Percentiles rank a stretch among this genome's conserved stretches.
These are phyloP conservation scores for Tulasnella sp. DNA, from an alignment of 768 basidiomycete genomes.

Conservation along the genomic window DNA sequence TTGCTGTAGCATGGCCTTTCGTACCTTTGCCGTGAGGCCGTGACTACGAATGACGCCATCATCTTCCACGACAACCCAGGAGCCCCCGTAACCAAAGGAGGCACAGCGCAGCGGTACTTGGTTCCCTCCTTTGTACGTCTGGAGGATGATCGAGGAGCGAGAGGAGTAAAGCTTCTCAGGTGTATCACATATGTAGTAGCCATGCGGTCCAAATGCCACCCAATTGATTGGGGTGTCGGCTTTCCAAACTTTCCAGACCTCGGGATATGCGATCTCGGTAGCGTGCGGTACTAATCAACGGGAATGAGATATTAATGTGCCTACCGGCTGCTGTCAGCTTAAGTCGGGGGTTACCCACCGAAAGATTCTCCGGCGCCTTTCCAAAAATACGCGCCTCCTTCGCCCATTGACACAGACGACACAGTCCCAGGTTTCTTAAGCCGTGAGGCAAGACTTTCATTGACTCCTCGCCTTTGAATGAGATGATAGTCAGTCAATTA, in stretches of 20 bases:
- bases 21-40: neutral
- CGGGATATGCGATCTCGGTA: neutral
- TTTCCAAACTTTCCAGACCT: slow-evolving; percentile 5
- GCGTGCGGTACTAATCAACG: neutral
- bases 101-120: neutral
- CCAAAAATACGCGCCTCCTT: slow-evolving; percentile 6
- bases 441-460: neutral
- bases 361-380: neutral
- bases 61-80: slow-evolving; percentile 4
- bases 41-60: neutral
- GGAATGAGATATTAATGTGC: too few relatives aligned
- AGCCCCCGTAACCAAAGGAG: neutral
- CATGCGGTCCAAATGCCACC: slow-evolving; percentile 1
- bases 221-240: slow-evolving; percentile 1
- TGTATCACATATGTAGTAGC: slow-evolving; percentile 1
- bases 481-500: neutral
- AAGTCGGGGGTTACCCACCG: too few relatives aligned
- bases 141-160: neutral
- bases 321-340: too few relatives aligned
- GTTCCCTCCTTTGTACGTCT: neutral
- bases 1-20: neutral
- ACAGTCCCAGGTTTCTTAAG: neutral
- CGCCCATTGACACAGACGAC: neutral
- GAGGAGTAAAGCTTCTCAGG: neutral
- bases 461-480: neutral